Evolutionary conservation across 495 filamentous ascomycete genomes (phyloP).

Genomic region (Talaromyces borbonicus): DNA sequence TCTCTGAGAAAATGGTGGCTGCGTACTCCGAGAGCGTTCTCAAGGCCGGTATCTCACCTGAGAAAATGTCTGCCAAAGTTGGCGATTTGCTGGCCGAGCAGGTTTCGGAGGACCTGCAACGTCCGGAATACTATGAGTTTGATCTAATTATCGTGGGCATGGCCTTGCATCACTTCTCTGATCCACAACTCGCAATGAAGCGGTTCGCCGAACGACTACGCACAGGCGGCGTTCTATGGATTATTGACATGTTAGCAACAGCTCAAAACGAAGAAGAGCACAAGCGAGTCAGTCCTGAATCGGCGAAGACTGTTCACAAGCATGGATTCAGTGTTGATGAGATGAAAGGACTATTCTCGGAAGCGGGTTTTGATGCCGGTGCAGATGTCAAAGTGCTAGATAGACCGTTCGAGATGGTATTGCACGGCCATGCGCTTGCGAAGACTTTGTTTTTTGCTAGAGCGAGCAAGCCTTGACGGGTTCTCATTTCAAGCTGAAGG

Average conservation of each 20-base stretch:
- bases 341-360: slow-evolving; percentile 41
- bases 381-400: slow-evolving; percentile 32
- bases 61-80: slow-evolving; percentile 46
- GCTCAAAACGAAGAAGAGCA: slow-evolving; percentile 20
- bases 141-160: slow-evolving; percentile 55
- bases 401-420: slow-evolving; percentile 20
- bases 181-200: slow-evolving; percentile 44
- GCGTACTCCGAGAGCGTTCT: slow-evolving; percentile 41
- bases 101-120: slow-evolving; percentile 28
- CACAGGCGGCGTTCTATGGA: slow-evolving; percentile 51
- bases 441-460: slow-evolving; percentile 31
- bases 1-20: slow-evolving; percentile 56
- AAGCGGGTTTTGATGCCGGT: slow-evolving; percentile 38
- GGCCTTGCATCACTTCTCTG: slow-evolving; percentile 65
- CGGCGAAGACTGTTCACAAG: slow-evolving; percentile 37
- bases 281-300: slow-evolving; percentile 21
- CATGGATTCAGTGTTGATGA: slow-evolving; percentile 48
- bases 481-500: background rate
- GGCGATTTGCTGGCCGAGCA: slow-evolving; percentile 45
- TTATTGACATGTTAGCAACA: slow-evolving; percentile 53
- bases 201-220: slow-evolving; percentile 49
- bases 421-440: slow-evolving; percentile 14
- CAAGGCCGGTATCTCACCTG: slow-evolving; percentile 27
- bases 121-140: slow-evolving; percentile 45
- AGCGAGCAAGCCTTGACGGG: slow-evolving; percentile 10